These are phyloP conservation scores for Colletotrichum filicis DNA, from an alignment of 2,329 filamentous ascomycete genomes.

Conservation along the genomic window DNA sequence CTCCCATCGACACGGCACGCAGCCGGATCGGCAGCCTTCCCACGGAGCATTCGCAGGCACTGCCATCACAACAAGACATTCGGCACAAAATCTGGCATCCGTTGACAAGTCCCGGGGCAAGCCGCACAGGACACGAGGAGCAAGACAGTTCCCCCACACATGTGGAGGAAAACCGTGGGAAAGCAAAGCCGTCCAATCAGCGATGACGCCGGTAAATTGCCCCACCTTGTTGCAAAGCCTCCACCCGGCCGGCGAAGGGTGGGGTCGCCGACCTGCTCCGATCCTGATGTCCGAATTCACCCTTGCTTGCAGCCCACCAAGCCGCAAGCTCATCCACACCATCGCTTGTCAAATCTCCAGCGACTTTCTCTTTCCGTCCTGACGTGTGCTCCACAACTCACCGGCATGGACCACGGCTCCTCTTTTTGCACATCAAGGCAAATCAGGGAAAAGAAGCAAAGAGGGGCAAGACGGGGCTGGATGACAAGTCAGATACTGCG, in stretches of 20 bases:
- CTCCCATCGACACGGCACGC: not conserved
- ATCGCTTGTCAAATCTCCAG: not conserved
- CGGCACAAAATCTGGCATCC: slow-evolving; percentile 29
- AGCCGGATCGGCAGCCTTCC: not conserved
- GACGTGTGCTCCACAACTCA: not conserved
- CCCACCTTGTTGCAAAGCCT: not conserved
- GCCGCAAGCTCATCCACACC: not conserved
- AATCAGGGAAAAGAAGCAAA: not conserved
- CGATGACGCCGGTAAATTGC: not conserved
- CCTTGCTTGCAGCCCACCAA: slow-evolving; percentile 22
- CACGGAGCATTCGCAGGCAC: not conserved
- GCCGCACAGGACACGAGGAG: slow-evolving; percentile 9
- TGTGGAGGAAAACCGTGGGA: slow-evolving; percentile 9
- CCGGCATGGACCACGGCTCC: slow-evolving; percentile 15
- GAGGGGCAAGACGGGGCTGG: not conserved
- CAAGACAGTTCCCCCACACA: not conserved
- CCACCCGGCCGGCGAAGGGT: slow-evolving; percentile 13
- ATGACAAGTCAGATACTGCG: not conserved
- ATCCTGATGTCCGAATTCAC: slow-evolving; percentile 28
- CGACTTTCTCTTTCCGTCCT: not conserved
- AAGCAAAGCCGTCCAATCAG: slow-evolving; percentile 8
- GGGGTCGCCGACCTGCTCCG: slow-evolving; percentile 30
- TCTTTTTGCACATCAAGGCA: slow-evolving; percentile 24
- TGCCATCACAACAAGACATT: not conserved
- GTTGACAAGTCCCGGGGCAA: slow-evolving; percentile 1